These are phyloP conservation scores for Helichrysum umbraculigerum DNA, from an alignment of 129 eudicot genomes.

Conservation along the genomic window DNA sequence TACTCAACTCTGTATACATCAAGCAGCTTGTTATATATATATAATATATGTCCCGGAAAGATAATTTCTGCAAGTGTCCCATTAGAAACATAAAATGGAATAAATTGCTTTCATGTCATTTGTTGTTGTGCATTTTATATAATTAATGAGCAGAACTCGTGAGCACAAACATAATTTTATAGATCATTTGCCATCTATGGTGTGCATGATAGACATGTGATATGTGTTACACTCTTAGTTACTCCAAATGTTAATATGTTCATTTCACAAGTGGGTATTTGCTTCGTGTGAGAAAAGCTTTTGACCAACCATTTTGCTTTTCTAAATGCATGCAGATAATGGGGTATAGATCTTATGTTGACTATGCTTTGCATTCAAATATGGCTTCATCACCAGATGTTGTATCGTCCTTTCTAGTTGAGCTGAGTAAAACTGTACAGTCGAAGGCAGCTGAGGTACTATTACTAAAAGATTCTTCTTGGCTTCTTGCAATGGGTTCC, in stretches of 20 bases:
- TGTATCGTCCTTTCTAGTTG: slow-evolving; percentile 68
- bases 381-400: slow-evolving; percentile 89
- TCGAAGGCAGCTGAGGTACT: slow-evolving; percentile 89
- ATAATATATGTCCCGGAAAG: not conserved
- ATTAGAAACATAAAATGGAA: not conserved
- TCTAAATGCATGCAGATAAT: slow-evolving; percentile 59
- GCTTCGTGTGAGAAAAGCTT: slow-evolving; percentile 1
- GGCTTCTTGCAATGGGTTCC: not conserved
- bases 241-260: not conserved
- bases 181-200: not conserved
- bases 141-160: not conserved
- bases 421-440: slow-evolving; percentile 71
- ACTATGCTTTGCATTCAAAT: slow-evolving; percentile 69
- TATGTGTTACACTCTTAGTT: no score
- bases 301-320: slow-evolving; percentile 23
- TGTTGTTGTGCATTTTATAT: slow-evolving; percentile 7
- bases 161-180: not conserved
- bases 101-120: not conserved
- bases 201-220: slow-evolving; percentile 23
- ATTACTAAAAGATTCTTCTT: not conserved
- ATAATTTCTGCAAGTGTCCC: not conserved
- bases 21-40: not conserved
- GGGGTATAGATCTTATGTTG: slow-evolving; percentile 81
- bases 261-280: slow-evolving; percentile 1
- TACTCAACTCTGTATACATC: slow-evolving; percentile 8